Percentiles rank a stretch among this genome's conserved stretches.
phyloP scores from a whole-genome alignment of 805 yeast species.

The Millerozyma acaciae region DNA sequence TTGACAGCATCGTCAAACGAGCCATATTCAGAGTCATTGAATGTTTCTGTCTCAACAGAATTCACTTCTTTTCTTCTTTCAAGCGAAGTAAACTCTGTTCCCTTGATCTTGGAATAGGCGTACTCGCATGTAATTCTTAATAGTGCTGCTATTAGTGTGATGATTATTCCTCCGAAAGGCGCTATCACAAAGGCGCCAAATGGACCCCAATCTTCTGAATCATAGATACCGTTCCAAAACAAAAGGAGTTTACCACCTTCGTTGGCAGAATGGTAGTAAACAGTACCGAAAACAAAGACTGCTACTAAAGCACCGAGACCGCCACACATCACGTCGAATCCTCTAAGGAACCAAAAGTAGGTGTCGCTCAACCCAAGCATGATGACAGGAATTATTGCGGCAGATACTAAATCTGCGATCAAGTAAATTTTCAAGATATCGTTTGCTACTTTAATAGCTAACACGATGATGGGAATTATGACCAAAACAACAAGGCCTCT shows the following conservation, averaged over 20 bases:
- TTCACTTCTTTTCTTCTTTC: slow-evolving; percentile 30
- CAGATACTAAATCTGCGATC: slow-evolving; percentile 86
- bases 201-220: slow-evolving; percentile 81
- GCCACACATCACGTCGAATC: slow-evolving; percentile 77
- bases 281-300: slow-evolving; percentile 79
- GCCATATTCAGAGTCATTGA: slow-evolving; percentile 1
- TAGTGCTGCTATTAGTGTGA: slow-evolving; percentile 51
- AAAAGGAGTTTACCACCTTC: slow-evolving; percentile 77
- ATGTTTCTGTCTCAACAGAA: slow-evolving; percentile 7
- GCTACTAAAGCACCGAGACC: slow-evolving; percentile 79
- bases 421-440: slow-evolving; percentile 82
- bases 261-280: slow-evolving; percentile 66
- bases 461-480: slow-evolving; percentile 84
- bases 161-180: slow-evolving; percentile 71
- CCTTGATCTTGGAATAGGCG: slow-evolving; percentile 29
- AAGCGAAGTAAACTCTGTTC: slow-evolving; percentile 43
- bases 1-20: slow-evolving; percentile 4
- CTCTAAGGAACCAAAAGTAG: slow-evolving; percentile 63
- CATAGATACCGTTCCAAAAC: slow-evolving; percentile 76
- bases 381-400: slow-evolving; percentile 80
- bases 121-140: slow-evolving; percentile 39
- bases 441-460: slow-evolving; percentile 77
- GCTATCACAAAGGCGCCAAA: slow-evolving; percentile 94
- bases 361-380: slow-evolving; percentile 70
- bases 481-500: slow-evolving; percentile 68